Evolutionary conservation across 768 basidiomycete genomes (phyloP).

Genomic region (Leccinum pellstonianum): DNA sequence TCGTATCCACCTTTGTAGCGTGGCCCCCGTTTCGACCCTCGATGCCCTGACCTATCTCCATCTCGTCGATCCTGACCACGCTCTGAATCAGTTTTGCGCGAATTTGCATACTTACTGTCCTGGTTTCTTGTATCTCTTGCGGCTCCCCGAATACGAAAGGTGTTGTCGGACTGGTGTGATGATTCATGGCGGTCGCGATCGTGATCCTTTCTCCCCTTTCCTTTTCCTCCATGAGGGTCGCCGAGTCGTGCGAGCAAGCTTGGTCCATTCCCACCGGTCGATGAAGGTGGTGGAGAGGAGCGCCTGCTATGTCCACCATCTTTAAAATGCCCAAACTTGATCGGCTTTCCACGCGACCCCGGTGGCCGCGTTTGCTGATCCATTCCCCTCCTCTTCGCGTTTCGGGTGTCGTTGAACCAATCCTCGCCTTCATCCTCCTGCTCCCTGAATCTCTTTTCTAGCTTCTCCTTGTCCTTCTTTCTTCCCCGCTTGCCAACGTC

Average conservation of each 20-base stretch:
- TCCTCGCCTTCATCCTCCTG: conserved; percentile 60
- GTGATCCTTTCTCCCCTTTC: conserved; percentile 6
- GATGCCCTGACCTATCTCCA: conserved; percentile 23
- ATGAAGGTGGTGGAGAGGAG: conserved; percentile 16
- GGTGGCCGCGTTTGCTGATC: conserved; percentile 12
- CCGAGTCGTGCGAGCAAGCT: conserved; percentile 39
- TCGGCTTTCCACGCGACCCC: conserved; percentile 30
- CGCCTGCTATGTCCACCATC: conserved; percentile 29
- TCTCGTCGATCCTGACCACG: conserved; percentile 21
- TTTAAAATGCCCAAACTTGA: conserved; percentile 38
- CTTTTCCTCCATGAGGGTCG: conserved; percentile 10
- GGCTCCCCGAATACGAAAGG: conserved; percentile 33
- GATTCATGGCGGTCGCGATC: conserved; percentile 6
- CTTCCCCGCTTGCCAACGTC: conserved; percentile 68
- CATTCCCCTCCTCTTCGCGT: conserved; percentile 30
- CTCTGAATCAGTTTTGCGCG: conserved; percentile 13
- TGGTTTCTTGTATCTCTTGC: conserved; percentile 19
- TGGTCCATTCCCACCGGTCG: conserved; percentile 20
- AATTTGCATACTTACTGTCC: conserved; percentile 11
- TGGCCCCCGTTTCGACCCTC: conserved; percentile 35
- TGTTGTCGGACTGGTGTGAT: conserved; percentile 4
- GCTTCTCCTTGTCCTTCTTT: conserved; percentile 54
- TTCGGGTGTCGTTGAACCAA: conserved; percentile 57
- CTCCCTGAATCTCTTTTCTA: conserved; percentile 51
- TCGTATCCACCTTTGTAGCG: conserved; percentile 49